Base-by-base conservation (phyloP, 768 basidiomycete genomes). In the Lanmaoa rubissima region DNA sequence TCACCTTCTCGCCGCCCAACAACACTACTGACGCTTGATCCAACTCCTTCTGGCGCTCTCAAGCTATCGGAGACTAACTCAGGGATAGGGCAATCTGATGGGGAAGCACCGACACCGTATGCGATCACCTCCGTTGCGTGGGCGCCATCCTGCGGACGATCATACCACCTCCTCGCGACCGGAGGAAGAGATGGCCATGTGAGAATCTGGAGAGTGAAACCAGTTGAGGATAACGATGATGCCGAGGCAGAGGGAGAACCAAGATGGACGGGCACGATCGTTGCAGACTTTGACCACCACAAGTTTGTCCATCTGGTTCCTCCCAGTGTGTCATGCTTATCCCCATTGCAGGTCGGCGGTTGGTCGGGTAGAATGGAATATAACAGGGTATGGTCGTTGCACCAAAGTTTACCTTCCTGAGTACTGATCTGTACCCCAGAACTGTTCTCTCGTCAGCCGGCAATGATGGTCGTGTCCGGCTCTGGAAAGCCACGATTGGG, bases 111-210 rank as follows among this genome's bases (percentile, higher is more conserved):
- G 11, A 71, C 78, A 14, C 75, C 81, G 4, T 84, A 77, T 40
- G 83, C 95, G 2, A 82, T 96, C 48, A 90, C 89, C 0, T 86
- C 88, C 32, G 82, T 98, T 36, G 79, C 94, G 16, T 99, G 95
- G 95, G 94, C 96, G 0, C 92, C 97, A 0, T 88, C 88, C 0
- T 96, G 93, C 57, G 97, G 96, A 7, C 81, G 97, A 28, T 91
- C 91, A 1, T 96, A 94, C 72, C 96, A 98, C 66, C 87, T 98
- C 39, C 81, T 98, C 57, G 97, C 96, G 2, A 92, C 93, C 0
- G 97, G 94, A 16, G 79, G 85, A 32, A 79, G 94, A 32, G 94
- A 97, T 69, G 94, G 94, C 1, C 81, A 83, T 44, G 94, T 98
- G 13, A 75, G 93, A 59, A 91, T 99, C 60, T 98, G 94, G 94